These are phyloP conservation scores for Claviceps spartinae DNA, from an alignment of 2,329 filamentous ascomycete species.

Conservation along the genomic window DNA sequence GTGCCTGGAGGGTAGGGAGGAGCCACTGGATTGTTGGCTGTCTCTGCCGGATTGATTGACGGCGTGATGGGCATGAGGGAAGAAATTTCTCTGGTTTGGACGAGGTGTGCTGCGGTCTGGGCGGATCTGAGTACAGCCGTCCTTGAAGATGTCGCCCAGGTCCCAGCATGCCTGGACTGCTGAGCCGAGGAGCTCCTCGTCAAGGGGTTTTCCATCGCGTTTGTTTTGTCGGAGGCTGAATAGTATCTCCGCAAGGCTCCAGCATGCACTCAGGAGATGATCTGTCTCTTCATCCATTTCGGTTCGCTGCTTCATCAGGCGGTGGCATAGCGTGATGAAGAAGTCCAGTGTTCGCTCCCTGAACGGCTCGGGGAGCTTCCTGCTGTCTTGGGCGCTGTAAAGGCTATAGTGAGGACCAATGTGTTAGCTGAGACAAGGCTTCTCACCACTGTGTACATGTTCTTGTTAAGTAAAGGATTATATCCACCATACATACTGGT, in stretches of 20 bases:
- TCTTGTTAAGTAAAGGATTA: neutral
- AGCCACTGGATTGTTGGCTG: conserved; percentile 37
- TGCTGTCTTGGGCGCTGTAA: conserved; percentile 75
- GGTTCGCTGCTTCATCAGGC: conserved; percentile 86
- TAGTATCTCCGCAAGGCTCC: conserved; percentile 83
- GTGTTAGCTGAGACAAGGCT: neutral
- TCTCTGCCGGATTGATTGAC: conserved; percentile 35
- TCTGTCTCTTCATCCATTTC: conserved; percentile 72
- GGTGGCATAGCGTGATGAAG: conserved; percentile 84
- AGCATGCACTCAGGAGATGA: conserved; percentile 71
- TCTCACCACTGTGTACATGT: neutral
- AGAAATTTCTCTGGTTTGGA: conserved; percentile 65
- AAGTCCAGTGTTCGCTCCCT: conserved; percentile 84
- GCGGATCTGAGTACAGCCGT: conserved; percentile 80
- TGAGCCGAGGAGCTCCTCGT: conserved; percentile 75
- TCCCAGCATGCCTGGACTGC: conserved; percentile 93
- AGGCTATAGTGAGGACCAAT: conserved; percentile 32
- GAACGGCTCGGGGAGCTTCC: conserved; percentile 71
- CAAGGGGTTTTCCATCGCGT: conserved; percentile 55
- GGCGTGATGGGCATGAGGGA: conserved; percentile 29
- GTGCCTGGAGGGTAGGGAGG: conserved; percentile 36
- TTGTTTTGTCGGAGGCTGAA: conserved; percentile 79
- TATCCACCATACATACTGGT: conserved; percentile 44
- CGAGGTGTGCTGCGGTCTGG: conserved; percentile 77
- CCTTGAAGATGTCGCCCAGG: conserved; percentile 80